A percentile compares a stretch with the other conserved stretches of the same genome.
Evolutionary conservation across 805 yeast genomes (phyloP).

Genomic region (Pichia rugopelliculosa): DNA sequence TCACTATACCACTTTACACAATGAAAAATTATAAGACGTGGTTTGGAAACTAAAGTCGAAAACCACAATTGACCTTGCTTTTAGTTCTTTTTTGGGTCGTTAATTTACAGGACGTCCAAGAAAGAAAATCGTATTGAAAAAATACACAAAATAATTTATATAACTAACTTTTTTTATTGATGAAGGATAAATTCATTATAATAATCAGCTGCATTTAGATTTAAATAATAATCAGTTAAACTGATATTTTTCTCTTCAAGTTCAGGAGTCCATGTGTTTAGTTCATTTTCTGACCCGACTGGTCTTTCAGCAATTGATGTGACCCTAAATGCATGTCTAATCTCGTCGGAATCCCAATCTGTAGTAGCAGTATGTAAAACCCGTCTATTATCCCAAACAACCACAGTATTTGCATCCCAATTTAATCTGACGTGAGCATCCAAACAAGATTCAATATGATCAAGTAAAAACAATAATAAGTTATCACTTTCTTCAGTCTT

Average conservation of each 20-base stretch:
- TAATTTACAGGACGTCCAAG: too few relatives aligned
- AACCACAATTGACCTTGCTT: too few relatives aligned
- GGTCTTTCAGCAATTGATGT: slow-evolving; percentile 74
- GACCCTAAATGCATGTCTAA: slow-evolving; percentile 68
- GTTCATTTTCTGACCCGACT: slow-evolving; percentile 26
- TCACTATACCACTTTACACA: too few relatives aligned
- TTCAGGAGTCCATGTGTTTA: slow-evolving; percentile 27
- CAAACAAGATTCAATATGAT: slow-evolving; percentile 42
- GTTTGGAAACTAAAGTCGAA: too few relatives aligned
- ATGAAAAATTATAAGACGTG: too few relatives aligned
- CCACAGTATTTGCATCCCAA: slow-evolving; percentile 67
- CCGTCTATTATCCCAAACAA: slow-evolving; percentile 74
- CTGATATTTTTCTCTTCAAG: slow-evolving; percentile 16
- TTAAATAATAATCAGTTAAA: slow-evolving; percentile 13
- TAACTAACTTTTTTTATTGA: too few relatives aligned
- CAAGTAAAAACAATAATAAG: slow-evolving; percentile 49
- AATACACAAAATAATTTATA: too few relatives aligned
- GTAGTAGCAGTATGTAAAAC: slow-evolving; percentile 60
- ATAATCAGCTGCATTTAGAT: slow-evolving; percentile 18
- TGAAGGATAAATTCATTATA: slow-evolving; percentile 8
- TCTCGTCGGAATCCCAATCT: slow-evolving; percentile 62
- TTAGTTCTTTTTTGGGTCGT: too few relatives aligned
- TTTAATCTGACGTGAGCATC: slow-evolving; percentile 64
- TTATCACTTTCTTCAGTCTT: slow-evolving; percentile 64
- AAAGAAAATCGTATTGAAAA: too few relatives aligned